phyloP scores from a whole-genome alignment of 805 yeast genomes.

The Kodamaea jinghongensis region DNA sequence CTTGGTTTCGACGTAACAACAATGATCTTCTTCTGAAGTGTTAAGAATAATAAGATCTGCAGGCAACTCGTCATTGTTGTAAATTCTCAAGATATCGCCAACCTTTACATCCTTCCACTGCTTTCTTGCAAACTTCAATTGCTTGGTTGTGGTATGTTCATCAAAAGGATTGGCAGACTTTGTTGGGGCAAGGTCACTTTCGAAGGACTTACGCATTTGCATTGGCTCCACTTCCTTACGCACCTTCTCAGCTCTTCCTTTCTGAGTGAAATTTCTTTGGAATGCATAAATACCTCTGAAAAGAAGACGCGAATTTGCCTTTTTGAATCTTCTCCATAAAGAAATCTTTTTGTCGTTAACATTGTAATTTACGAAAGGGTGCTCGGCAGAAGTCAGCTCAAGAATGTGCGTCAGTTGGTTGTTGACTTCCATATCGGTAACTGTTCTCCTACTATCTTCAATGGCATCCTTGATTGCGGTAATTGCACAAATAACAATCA shows the following conservation, averaged over 20 bases:
- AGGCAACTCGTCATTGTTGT: slow-evolving; percentile 73
- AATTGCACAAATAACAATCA: slow-evolving; percentile 70
- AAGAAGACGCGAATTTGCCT: slow-evolving; percentile 36
- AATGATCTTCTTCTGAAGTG: slow-evolving; percentile 68
- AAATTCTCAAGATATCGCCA: slow-evolving; percentile 68
- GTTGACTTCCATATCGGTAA: slow-evolving; percentile 69
- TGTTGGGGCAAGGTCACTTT: slow-evolving; percentile 18
- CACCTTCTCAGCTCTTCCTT: slow-evolving; percentile 32
- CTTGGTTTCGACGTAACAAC: slow-evolving; percentile 67
- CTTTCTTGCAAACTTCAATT: slow-evolving; percentile 30
- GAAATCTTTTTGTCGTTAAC: slow-evolving; percentile 62
- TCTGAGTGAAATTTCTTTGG: slow-evolving; percentile 31
- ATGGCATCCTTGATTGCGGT: slow-evolving; percentile 80
- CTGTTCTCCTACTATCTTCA: slow-evolving; percentile 76
- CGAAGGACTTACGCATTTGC: slow-evolving; percentile 21
- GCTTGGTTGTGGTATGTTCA: slow-evolving; percentile 14
- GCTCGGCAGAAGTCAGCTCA: slow-evolving; percentile 38
- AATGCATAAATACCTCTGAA: slow-evolving; percentile 25
- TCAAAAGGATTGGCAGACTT: slow-evolving; percentile 4
- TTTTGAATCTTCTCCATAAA: slow-evolving; percentile 68
- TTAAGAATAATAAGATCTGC: slow-evolving; percentile 70
- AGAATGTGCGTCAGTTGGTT: slow-evolving; percentile 70
- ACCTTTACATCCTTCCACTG: slow-evolving; percentile 73
- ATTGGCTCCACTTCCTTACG: slow-evolving; percentile 5
- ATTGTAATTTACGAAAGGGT: slow-evolving; percentile 48